phyloP scores from a whole-genome alignment of 2,329 filamentous ascomycete species.

The Didymella arachidicola region DNA sequence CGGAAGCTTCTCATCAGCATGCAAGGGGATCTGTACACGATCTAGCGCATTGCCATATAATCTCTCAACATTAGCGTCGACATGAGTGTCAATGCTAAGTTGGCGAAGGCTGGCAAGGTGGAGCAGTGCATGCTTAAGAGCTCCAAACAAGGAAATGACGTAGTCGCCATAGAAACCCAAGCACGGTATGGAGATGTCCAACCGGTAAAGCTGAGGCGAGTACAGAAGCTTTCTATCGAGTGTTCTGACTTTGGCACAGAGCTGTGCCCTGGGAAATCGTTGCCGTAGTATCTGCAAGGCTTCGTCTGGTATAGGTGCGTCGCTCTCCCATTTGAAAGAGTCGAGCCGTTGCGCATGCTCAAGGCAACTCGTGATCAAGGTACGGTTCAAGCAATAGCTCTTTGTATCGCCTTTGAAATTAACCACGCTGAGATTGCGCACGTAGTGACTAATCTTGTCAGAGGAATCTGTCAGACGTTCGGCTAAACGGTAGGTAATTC shows the following conservation, averaged over 20 bases:
- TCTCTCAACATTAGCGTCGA: conserved; percentile 4
- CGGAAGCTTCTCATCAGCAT: conserved; percentile 19
- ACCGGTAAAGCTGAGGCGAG: conserved; percentile 19
- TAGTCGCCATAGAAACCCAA: neutral
- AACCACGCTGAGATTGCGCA: conserved; percentile 23
- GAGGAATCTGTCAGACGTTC: conserved; percentile 20
- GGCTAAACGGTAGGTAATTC: conserved; percentile 22
- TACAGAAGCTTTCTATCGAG: conserved; percentile 14
- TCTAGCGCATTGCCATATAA: neutral
- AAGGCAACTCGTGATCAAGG: conserved; percentile 17
- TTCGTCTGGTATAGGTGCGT: conserved; percentile 13
- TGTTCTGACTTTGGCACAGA: conserved; percentile 13
- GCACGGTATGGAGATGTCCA: conserved; percentile 22
- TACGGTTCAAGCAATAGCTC: conserved; percentile 28
- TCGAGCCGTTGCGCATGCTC: conserved; percentile 20
- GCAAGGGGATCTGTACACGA: conserved; percentile 22
- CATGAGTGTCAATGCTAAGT: conserved; percentile 21
- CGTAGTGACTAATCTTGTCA: conserved; percentile 21
- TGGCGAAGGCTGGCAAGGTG: conserved; percentile 17
- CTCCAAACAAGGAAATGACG: conserved; percentile 11
- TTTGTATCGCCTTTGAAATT: conserved; percentile 27
- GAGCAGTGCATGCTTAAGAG: conserved; percentile 22
- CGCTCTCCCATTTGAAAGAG: conserved; percentile 23
- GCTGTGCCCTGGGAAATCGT: conserved; percentile 16
- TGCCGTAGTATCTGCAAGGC: conserved; percentile 9